Evolutionary conservation across 2,329 filamentous ascomycete genomes (phyloP).

Genomic region (Trichoderma breve): DNA sequence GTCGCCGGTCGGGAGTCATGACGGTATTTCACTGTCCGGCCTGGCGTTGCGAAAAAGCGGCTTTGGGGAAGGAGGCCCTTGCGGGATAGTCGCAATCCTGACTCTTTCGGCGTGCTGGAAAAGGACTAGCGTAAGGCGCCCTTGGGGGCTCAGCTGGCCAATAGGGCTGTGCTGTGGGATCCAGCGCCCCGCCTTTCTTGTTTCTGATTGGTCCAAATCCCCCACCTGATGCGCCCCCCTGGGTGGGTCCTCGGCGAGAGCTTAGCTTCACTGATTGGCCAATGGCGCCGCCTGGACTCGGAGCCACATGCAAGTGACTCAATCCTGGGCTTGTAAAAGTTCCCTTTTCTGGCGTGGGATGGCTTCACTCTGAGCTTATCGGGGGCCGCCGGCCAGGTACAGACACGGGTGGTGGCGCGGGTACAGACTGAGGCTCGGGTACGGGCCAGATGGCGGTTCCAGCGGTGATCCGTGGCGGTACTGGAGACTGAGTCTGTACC

Average conservation of each 20-base stretch:
- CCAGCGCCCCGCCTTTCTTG: conserved; percentile 17
- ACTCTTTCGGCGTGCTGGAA: conserved; percentile 47
- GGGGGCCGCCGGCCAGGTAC: not conserved
- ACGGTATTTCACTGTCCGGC: conserved; percentile 37
- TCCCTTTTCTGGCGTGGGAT: not conserved
- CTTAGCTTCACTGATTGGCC: conserved; percentile 32
- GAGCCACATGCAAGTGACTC: conserved; percentile 31
- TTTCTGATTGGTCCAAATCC: conserved; percentile 29
- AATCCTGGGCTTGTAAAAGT: conserved; percentile 23
- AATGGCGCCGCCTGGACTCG: conserved; percentile 24
- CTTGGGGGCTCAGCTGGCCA: conserved; percentile 26
- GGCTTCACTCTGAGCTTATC: not conserved
- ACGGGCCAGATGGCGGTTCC: not conserved
- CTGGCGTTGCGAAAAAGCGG: conserved; percentile 2
- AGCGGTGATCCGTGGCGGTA: not conserved
- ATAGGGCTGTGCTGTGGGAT: conserved; percentile 23
- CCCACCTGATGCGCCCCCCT: conserved; percentile 30
- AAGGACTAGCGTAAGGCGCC: conserved; percentile 34
- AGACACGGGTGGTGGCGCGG: not conserved
- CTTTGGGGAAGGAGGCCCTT: conserved; percentile 14
- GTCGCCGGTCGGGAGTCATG: conserved; percentile 33
- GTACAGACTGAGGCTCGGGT: not conserved
- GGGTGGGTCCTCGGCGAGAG: conserved; percentile 37
- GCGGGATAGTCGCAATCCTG: conserved; percentile 35
- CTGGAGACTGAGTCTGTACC: not conserved